A percentile compares a stretch with the other conserved stretches of the same genome.
These are phyloP conservation scores for Solanum stenotomum DNA, from an alignment of 257 asterid genomes.

Conservation along the genomic window DNA sequence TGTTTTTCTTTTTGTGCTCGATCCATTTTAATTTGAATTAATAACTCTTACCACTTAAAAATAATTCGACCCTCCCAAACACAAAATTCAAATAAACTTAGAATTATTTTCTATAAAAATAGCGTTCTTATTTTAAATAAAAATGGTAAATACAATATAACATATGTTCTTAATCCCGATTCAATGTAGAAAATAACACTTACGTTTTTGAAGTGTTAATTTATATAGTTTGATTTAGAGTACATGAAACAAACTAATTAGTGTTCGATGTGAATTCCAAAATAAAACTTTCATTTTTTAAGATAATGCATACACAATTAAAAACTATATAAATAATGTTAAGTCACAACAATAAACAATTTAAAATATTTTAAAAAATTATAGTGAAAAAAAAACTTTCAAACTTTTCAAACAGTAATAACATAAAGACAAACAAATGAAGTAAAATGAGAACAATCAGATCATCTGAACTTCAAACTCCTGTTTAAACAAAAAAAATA, in stretches of 20 bases:
- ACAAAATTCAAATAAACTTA: background rate
- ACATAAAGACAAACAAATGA: too few species aligned
- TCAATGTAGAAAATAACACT: background rate
- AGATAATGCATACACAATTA: too few species aligned
- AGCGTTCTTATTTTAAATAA: background rate
- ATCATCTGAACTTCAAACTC: too few species aligned
- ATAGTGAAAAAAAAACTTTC: too few species aligned
- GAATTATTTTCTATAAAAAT: background rate
- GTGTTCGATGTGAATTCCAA: background rate
- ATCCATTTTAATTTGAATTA: background rate
- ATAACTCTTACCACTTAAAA: background rate
- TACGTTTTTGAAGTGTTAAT: background rate
- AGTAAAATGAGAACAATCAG: too few species aligned
- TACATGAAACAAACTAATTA: background rate
- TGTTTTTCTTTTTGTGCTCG: background rate
- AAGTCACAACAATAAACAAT: background rate
- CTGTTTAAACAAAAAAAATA: too few species aligned
- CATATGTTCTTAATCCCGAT: background rate
- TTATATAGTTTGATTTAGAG: background rate
- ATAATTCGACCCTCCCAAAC: background rate
- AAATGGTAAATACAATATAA: background rate
- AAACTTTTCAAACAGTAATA: too few species aligned
- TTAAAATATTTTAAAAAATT: too few species aligned
- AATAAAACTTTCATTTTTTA: too few species aligned
- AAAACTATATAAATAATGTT: too few species aligned